These are phyloP conservation scores for Phytophthora podocarpi DNA, from an alignment of 352 stramenopile genomes.

Conservation along the genomic window DNA sequence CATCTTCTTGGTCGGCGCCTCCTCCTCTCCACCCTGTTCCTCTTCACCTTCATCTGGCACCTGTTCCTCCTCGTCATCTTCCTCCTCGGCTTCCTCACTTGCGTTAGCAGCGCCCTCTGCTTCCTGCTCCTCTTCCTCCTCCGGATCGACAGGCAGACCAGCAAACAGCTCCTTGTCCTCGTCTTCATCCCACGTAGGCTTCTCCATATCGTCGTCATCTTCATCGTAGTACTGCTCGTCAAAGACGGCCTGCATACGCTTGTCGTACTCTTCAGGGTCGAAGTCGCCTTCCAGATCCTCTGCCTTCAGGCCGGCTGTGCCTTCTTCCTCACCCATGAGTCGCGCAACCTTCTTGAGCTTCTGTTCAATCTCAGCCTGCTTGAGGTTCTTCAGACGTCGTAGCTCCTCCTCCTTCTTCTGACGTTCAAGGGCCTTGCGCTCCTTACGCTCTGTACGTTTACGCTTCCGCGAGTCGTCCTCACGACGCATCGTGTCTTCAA, in stretches of 20 bases:
- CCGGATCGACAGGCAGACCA: constrained; percentile 62
- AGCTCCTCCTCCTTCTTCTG: constrained; percentile 98
- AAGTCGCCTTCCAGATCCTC: constrained; percentile 95
- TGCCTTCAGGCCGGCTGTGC: constrained; percentile 52
- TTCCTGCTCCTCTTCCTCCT: constrained; percentile 52
- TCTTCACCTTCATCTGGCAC: constrained; percentile 54
- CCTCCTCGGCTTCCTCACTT: constrained; percentile 39
- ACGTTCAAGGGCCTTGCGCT: constrained; percentile 95
- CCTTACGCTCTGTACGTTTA: constrained; percentile 94
- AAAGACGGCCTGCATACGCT: constrained; percentile 96
- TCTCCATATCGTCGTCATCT: constrained; percentile 69
- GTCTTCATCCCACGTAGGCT: constrained; percentile 82
- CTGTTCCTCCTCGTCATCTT: constrained; percentile 35
- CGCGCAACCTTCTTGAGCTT: constrained; percentile 93
- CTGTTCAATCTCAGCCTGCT: constrained; percentile 94
- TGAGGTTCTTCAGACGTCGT: constrained; percentile 97
- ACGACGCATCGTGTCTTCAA: constrained; percentile 92
- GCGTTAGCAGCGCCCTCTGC: constrained; percentile 28
- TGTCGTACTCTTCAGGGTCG: constrained; percentile 97
- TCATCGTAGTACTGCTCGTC: constrained; percentile 98
- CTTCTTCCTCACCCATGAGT: constrained; percentile 69
- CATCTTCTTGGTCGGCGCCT: constrained; percentile 54
- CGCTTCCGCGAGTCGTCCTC: constrained; percentile 96
- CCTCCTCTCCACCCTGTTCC: constrained; percentile 48
- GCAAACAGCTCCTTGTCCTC: constrained; percentile 88